Evolutionary conservation across 305 asterid species (phyloP).

Genomic region (Plantago coronopus): DNA sequence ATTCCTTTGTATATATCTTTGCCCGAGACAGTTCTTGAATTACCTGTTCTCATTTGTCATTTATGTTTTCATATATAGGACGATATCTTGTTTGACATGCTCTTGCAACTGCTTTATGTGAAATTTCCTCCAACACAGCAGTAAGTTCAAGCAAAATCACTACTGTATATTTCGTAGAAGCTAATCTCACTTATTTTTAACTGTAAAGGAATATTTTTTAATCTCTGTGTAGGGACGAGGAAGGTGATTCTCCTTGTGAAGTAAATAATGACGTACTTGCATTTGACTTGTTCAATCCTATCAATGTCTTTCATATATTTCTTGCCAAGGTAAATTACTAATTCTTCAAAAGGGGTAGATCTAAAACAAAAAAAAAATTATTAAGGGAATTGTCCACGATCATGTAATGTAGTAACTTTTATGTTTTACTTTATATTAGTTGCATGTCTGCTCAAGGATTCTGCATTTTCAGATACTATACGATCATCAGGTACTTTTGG

Average conservation of each 20-base stretch:
- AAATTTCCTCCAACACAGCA: slow-evolving; percentile 37
- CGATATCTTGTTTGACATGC: slow-evolving; percentile 80
- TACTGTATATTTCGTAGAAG: slow-evolving; percentile 10
- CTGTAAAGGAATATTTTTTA: slow-evolving; percentile 19
- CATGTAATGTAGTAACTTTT: slow-evolving; percentile 13
- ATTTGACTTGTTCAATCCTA: slow-evolving; percentile 64
- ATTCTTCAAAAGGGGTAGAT: not conserved
- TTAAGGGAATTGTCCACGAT: not conserved
- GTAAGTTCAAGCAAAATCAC: slow-evolving; percentile 37
- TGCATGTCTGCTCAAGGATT: slow-evolving; percentile 2
- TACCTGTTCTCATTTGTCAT: slow-evolving; percentile 18
- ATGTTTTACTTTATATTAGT: slow-evolving; percentile 2
- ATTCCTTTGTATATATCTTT: not conserved
- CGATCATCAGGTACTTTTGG: slow-evolving; percentile 97
- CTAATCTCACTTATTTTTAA: slow-evolving; percentile 2
- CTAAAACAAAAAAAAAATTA: too few species aligned
- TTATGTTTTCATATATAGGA: slow-evolving; percentile 49
- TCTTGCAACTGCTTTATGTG: slow-evolving; percentile 56
- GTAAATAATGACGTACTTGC: slow-evolving; percentile 39
- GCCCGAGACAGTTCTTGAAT: slow-evolving; percentile 4
- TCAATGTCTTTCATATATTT: slow-evolving; percentile 72
- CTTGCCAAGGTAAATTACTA: slow-evolving; percentile 43
- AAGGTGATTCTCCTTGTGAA: slow-evolving; percentile 26
- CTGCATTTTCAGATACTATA: slow-evolving; percentile 54
- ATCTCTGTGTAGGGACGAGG: slow-evolving; percentile 35